Evolutionary conservation across 2,329 filamentous ascomycete species (phyloP).

Genomic region (Sarocladium strictum): DNA sequence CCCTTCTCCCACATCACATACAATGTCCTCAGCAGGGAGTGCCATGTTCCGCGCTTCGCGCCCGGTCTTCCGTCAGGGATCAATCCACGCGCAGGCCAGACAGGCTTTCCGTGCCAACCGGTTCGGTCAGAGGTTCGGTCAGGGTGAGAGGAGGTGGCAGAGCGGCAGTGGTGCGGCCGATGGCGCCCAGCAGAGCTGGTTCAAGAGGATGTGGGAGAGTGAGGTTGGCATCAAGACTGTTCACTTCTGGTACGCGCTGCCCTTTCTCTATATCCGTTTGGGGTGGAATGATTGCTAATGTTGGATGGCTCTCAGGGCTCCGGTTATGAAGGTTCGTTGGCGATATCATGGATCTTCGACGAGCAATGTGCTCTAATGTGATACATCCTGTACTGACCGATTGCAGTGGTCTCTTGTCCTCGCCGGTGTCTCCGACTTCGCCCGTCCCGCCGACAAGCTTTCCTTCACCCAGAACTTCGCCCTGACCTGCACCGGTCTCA

Average conservation of each 20-base stretch:
- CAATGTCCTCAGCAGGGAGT: conserved; percentile 40
- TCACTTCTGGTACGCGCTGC: conserved; percentile 79
- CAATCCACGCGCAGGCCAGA: conserved; percentile 47
- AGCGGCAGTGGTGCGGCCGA: conserved; percentile 46
- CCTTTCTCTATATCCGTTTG: neutral
- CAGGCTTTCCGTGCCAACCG: conserved; percentile 40
- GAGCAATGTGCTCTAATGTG: neutral
- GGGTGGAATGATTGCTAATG: conserved; percentile 15
- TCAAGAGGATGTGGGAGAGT: conserved; percentile 79
- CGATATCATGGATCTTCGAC: neutral
- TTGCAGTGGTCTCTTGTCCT: conserved; percentile 85
- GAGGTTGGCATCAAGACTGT: conserved; percentile 85
- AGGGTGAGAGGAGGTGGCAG: conserved; percentile 56
- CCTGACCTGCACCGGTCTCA: conserved; percentile 82
- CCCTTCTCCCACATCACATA: conserved; percentile 8
- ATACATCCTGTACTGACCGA: conserved; percentile 13
- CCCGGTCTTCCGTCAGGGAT: conserved; percentile 49
- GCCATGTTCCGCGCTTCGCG: conserved; percentile 49
- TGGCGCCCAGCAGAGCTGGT: conserved; percentile 45
- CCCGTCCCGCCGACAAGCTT: conserved; percentile 85
- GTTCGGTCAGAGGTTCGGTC: conserved; percentile 36
- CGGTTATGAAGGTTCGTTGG: conserved; percentile 69
- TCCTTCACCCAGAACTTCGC: conserved; percentile 89
- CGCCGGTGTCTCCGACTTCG: conserved; percentile 86
- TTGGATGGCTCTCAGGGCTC: conserved; percentile 56